phyloP scores from a whole-genome alignment of 441 rosid species.

The Erysimum pusillum region DNA sequence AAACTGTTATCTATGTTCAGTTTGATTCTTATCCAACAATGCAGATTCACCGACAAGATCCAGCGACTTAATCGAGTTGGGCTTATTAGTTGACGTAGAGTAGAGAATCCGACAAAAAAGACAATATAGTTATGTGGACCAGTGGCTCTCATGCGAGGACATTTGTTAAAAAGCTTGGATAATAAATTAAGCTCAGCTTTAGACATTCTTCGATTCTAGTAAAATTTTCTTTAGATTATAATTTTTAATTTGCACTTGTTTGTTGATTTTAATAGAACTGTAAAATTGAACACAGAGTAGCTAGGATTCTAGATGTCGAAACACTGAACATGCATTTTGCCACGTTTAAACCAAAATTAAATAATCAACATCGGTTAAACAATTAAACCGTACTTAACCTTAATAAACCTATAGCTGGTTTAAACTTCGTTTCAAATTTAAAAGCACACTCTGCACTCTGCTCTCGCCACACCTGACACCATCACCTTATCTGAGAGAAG shows the following conservation, averaged over 20 bases:
- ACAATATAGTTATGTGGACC: neutral
- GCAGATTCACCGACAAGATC: constrained; percentile 5
- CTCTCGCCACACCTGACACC: neutral
- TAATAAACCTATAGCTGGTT: neutral
- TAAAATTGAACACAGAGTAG: neutral
- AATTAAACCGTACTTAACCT: neutral
- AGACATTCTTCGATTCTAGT: neutral
- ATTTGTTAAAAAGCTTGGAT: neutral
- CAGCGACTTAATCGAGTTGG: neutral
- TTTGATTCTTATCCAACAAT: neutral
- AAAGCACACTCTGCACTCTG: neutral
- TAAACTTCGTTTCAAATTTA: constrained; percentile 20
- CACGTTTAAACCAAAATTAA: constrained; percentile 32
- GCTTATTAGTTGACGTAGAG: constrained; percentile 4
- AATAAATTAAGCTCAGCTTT: constrained; percentile 2
- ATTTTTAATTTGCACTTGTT: no score
- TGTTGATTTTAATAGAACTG: neutral
- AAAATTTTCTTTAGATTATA: no score
- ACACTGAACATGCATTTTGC: constrained; percentile 41
- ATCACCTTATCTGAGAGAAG: constrained; percentile 1
- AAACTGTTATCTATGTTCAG: neutral
- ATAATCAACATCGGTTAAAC: neutral
- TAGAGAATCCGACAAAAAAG: constrained; percentile 15
- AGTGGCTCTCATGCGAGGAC: constrained; percentile 10
- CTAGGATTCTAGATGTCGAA: constrained; percentile 33